phyloP scores from a whole-genome alignment of 2,329 filamentous ascomycete species.

The Cytospora piceae region DNA sequence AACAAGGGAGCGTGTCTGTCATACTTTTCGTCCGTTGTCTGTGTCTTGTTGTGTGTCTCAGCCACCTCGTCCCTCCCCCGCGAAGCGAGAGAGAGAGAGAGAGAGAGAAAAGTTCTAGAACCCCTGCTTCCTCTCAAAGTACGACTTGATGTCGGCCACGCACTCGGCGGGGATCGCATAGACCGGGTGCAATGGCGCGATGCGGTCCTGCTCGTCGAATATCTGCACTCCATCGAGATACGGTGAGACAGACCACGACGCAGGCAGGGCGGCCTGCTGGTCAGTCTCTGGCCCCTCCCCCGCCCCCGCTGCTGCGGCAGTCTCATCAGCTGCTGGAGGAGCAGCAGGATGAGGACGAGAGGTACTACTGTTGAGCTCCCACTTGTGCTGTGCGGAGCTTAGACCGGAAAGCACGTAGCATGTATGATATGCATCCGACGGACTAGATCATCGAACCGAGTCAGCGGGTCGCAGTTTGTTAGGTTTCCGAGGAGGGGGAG shows the following conservation, averaged over 20 bases:
- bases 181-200: constrained; percentile 77
- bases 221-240: constrained; percentile 60
- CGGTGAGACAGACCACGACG: constrained; percentile 51
- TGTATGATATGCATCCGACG: constrained; percentile 87
- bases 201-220: constrained; percentile 71
- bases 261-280: constrained; percentile 21
- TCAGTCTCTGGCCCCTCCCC: constrained; percentile 11
- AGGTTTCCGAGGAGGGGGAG: neutral
- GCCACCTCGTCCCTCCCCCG: neutral
- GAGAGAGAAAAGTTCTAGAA: constrained; percentile 46
- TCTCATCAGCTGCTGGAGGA: neutral
- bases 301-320: constrained; percentile 35
- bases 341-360: constrained; percentile 18
- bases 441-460: constrained; percentile 47
- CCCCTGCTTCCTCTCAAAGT: constrained; percentile 63
- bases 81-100: neutral
- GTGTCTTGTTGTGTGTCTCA: constrained; percentile 13
- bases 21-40: constrained; percentile 2
- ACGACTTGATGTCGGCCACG: constrained; percentile 66
- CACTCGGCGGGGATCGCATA: constrained; percentile 78
- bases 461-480: constrained; percentile 6
- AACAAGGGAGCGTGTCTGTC: neutral
- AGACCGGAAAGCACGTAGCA: constrained; percentile 89
- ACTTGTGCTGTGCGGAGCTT: constrained; percentile 77
- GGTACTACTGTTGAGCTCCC: constrained; percentile 50